Percentiles rank a stretch among this genome's conserved stretches.
Conservation (phyloP, 139 green algal genomes). For the Micromonas commoda region DNA sequence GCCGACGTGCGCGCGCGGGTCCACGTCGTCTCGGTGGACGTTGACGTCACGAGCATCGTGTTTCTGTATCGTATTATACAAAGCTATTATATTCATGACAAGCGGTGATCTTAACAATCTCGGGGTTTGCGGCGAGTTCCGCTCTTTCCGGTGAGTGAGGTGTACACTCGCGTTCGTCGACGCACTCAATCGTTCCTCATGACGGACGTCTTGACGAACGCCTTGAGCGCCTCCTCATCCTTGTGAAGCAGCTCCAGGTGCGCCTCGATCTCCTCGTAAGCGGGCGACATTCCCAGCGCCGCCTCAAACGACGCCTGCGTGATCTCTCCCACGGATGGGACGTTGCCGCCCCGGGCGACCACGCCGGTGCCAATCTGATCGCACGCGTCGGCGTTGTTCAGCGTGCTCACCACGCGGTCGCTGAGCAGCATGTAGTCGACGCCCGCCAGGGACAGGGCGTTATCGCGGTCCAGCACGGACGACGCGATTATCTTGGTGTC, state of each 20-base stretch:
- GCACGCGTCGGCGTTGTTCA: neutral
- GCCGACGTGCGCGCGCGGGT: too few relatives aligned
- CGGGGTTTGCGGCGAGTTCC: too few relatives aligned
- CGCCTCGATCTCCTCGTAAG: neutral
- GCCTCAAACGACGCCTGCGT: neutral
- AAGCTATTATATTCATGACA: too few relatives aligned
- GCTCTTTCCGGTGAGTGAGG: too few relatives aligned
- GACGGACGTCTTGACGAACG: neutral
- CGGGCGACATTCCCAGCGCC: neutral
- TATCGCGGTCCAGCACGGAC: neutral
- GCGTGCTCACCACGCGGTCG: neutral
- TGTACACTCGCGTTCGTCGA: too few relatives aligned
- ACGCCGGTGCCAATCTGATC: too few relatives aligned
- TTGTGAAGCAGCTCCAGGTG: neutral
- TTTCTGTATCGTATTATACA: too few relatives aligned
- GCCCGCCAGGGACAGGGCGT: neutral
- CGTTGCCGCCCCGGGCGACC: neutral
- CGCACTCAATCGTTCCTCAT: too few relatives aligned
- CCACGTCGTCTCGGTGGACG: too few relatives aligned
- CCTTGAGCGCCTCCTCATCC: neutral
- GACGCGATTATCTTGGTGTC: slow-evolving; percentile 16
- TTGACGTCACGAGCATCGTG: too few relatives aligned
- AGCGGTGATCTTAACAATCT: too few relatives aligned
- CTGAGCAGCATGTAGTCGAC: neutral
- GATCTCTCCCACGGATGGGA: neutral